Evolutionary conservation across 2,329 filamentous ascomycete species (phyloP).

Genomic region (Colletotrichum camelliae): DNA sequence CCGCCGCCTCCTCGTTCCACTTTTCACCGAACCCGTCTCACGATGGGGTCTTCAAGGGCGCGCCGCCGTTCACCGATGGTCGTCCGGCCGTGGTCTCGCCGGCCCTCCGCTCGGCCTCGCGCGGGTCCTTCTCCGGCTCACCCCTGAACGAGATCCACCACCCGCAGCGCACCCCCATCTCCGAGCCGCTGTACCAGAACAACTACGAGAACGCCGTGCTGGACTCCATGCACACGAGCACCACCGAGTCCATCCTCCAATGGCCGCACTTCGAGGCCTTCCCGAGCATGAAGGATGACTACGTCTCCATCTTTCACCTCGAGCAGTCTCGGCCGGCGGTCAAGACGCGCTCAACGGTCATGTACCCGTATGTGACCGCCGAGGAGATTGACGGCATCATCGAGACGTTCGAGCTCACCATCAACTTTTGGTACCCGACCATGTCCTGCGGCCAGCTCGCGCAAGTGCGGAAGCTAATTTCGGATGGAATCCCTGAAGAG

Average conservation of each 20-base stretch:
- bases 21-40: conserved; percentile 9
- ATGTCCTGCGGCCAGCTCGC: conserved; percentile 45
- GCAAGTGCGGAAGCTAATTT: conserved; percentile 35
- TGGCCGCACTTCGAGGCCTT: conserved; percentile 56
- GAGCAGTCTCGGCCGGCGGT: conserved; percentile 47
- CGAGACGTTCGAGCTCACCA: conserved; percentile 46
- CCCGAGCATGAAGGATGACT: conserved; percentile 45
- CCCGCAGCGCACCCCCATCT: conserved; percentile 25
- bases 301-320: conserved; percentile 51
- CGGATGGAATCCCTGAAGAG: conserved; percentile 38
- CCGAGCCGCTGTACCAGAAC: conserved; percentile 26
- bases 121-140: conserved; percentile 24
- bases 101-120: conserved; percentile 28
- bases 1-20: conserved; percentile 3
- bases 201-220: conserved; percentile 52
- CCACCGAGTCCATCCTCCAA: conserved; percentile 55
- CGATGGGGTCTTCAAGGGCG: conserved; percentile 10
- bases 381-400: conserved; percentile 48
- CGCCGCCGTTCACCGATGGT: conserved; percentile 1
- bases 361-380: conserved; percentile 46
- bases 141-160: conserved; percentile 23
- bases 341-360: conserved; percentile 34
- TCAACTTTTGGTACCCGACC: conserved; percentile 61
- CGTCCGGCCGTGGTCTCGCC: conserved; percentile 18
- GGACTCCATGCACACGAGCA: conserved; percentile 55